Evolutionary conservation across 208 protist species (phyloP).

Genomic region (Trypanosoma boissoni): DNA sequence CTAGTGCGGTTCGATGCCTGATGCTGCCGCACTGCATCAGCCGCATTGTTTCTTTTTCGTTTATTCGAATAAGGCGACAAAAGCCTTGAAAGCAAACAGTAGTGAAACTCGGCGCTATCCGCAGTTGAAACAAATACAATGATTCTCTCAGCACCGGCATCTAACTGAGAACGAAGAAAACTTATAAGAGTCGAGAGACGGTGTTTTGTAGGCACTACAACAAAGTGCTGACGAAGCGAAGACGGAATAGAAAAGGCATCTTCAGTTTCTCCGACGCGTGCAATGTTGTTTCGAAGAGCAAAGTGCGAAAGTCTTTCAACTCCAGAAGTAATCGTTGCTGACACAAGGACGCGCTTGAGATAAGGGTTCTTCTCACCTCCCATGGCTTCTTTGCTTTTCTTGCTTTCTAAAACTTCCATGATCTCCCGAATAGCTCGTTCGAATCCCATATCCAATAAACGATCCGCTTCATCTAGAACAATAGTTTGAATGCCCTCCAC

Average conservation of each 20-base stretch:
- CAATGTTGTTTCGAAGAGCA: constrained; percentile 49
- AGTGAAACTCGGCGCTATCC: constrained; percentile 79
- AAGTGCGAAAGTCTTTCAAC: constrained; percentile 89
- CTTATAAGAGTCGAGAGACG: constrained; percentile 56
- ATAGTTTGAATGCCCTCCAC: constrained; percentile 80
- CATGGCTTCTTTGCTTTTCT: constrained; percentile 10
- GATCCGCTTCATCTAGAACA: constrained; percentile 94
- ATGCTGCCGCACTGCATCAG: neutral
- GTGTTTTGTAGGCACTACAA: constrained; percentile 60
- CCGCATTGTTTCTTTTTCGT: neutral
- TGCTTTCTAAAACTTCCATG: constrained; percentile 82
- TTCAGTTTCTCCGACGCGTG: constrained; percentile 34
- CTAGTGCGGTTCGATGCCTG: constrained; percentile 14
- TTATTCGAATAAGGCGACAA: constrained; percentile 49
- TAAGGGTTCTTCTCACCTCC: neutral
- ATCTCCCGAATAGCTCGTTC: constrained; percentile 97
- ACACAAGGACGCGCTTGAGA: constrained; percentile 54
- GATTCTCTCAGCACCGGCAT: constrained; percentile 36
- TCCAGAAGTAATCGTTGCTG: constrained; percentile 57
- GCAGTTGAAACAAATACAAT: constrained; percentile 81
- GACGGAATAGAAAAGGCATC: constrained; percentile 42
- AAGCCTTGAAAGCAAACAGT: constrained; percentile 52
- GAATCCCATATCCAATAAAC: constrained; percentile 98
- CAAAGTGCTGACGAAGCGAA: constrained; percentile 65
- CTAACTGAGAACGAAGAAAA: constrained; percentile 63